Percentiles rank a stretch among this genome's conserved stretches.
Evolutionary conservation across 2,329 filamentous ascomycete genomes (phyloP).

Genomic region (Epichloe bromicola): DNA sequence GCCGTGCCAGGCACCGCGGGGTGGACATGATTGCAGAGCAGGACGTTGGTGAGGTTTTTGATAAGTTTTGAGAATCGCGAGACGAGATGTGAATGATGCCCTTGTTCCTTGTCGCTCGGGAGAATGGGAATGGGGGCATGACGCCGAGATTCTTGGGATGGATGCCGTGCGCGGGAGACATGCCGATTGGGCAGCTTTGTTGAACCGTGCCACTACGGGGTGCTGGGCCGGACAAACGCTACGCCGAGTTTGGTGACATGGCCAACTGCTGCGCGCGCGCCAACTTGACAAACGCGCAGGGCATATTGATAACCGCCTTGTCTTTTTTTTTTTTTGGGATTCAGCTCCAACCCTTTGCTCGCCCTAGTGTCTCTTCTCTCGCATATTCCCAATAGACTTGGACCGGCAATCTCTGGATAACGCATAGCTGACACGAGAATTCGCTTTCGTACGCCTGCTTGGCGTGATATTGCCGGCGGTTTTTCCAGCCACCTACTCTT

Average conservation of each 20-base stretch:
- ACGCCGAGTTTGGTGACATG: slow-evolving; percentile 1
- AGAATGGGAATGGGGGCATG: background rate
- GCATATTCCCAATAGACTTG: background rate
- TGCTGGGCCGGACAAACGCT: slow-evolving; percentile 6
- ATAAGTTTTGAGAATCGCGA: background rate
- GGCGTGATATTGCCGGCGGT: background rate
- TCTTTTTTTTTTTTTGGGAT: background rate
- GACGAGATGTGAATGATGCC: background rate
- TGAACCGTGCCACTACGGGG: background rate
- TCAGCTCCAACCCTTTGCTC: background rate
- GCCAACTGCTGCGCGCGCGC: background rate
- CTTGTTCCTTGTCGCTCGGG: background rate
- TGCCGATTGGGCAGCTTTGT: background rate
- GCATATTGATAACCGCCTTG: background rate
- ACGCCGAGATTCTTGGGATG: background rate
- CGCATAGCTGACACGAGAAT: background rate
- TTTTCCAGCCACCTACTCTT: background rate
- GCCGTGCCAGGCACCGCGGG: slow-evolving; percentile 8
- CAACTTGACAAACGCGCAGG: too few relatives aligned
- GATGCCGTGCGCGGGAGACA: background rate
- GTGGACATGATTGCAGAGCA: slow-evolving; percentile 9
- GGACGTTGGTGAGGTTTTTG: background rate
- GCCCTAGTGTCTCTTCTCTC: too few relatives aligned
- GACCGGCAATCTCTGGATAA: background rate
- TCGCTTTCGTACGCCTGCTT: background rate